Evolutionary conservation across 2,329 filamentous ascomycete species (phyloP).

Genomic region (Apiospora marii): DNA sequence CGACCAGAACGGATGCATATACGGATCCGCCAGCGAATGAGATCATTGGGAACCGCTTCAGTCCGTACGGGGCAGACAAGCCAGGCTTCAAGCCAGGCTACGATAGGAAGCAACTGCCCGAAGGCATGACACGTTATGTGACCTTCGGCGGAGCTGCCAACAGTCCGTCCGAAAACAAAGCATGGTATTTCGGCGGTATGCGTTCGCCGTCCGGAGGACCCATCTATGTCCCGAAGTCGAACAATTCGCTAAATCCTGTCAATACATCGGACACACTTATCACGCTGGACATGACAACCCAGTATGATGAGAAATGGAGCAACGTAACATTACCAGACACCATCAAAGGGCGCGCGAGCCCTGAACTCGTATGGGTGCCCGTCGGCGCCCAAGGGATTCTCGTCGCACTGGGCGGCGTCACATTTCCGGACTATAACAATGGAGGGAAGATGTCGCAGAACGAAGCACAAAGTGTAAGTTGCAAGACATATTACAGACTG

Average conservation of each 20-base stretch:
- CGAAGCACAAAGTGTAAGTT: conserved; percentile 49
- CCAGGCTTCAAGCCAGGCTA: conserved; percentile 54
- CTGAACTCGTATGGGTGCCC: conserved; percentile 78
- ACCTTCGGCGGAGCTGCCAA: conserved; percentile 70
- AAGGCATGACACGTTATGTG: conserved; percentile 65
- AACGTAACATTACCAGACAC: conserved; percentile 57
- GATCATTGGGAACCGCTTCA: conserved; percentile 60
- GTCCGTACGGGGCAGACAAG: conserved; percentile 57
- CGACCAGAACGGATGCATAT: conserved; percentile 40
- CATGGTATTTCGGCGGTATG: conserved; percentile 75
- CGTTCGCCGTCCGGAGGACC: conserved; percentile 57
- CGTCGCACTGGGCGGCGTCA: conserved; percentile 79
- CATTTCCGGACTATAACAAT: conserved; percentile 59
- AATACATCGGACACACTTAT: conserved; percentile 65
- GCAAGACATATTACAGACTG: no score
- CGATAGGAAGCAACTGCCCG: conserved; percentile 48
- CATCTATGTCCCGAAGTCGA: conserved; percentile 49
- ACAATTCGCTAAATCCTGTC: conserved; percentile 48
- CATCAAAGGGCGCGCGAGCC: conserved; percentile 65
- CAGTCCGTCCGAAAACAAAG: conserved; percentile 73
- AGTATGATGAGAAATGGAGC: conserved; percentile 60
- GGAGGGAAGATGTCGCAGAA: conserved; percentile 40
- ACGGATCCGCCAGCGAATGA: conserved; percentile 51
- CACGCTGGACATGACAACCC: conserved; percentile 64
- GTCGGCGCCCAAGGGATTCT: conserved; percentile 79